phyloP scores from a whole-genome alignment of 139 green algal species.

The Chlorella vulgaris region DNA sequence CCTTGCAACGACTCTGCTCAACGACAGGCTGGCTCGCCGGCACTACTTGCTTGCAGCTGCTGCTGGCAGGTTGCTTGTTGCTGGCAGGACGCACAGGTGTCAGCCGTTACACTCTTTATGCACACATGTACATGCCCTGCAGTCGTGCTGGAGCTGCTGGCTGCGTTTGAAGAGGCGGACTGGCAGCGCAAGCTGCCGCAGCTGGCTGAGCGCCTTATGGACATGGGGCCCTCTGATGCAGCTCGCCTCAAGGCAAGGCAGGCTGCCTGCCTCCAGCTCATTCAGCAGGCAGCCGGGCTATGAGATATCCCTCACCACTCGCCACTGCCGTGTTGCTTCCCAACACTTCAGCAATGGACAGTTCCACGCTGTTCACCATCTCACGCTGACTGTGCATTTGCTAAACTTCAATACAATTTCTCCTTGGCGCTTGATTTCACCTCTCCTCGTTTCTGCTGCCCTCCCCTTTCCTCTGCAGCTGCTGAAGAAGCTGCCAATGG shows the following conservation, averaged over 20 bases:
- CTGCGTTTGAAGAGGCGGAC: constrained; percentile 15
- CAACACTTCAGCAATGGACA: too few relatives aligned
- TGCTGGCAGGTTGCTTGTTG: too few relatives aligned
- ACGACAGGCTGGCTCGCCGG: too few relatives aligned
- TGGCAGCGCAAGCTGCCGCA: constrained; percentile 36
- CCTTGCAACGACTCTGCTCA: too few relatives aligned
- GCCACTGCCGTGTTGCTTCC: too few relatives aligned
- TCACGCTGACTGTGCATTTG: too few relatives aligned
- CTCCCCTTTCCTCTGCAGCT: neutral
- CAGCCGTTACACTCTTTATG: too few relatives aligned
- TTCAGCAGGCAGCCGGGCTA: neutral
- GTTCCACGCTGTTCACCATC: too few relatives aligned
- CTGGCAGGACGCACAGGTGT: too few relatives aligned
- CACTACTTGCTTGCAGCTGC: too few relatives aligned
- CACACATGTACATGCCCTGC: neutral
- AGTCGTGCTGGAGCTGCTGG: constrained; percentile 11
- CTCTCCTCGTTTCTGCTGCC: neutral
- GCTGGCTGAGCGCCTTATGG: constrained; percentile 3
- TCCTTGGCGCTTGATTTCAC: neutral
- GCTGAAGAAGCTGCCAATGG: constrained; percentile 8
- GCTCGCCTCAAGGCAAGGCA: constrained; percentile 4
- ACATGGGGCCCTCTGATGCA: constrained; percentile 11
- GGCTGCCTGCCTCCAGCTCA: neutral
- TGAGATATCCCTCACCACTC: too few relatives aligned
- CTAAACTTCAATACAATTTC: too few relatives aligned